A percentile compares a stretch with the other conserved stretches of the same genome.
Conservation (phyloP, 2,329 filamentous ascomycete species). For the Colletotrichum sp. region DNA sequence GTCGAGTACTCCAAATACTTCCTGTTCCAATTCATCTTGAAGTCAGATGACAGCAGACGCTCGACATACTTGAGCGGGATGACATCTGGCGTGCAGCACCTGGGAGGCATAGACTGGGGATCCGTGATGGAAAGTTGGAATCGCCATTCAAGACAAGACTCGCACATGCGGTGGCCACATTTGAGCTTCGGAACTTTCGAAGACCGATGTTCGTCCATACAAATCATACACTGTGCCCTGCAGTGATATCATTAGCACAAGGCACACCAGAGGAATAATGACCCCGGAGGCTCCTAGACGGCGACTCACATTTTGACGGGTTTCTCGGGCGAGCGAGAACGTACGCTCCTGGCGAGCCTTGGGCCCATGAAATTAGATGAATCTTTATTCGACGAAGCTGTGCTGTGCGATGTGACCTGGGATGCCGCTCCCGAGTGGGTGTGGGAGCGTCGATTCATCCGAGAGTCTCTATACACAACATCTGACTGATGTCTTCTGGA, state of each 20-base stretch:
- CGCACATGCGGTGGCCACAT: constrained; percentile 84
- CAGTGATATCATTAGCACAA: not conserved
- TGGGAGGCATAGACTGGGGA: constrained; percentile 82
- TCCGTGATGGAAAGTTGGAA: constrained; percentile 81
- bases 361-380: constrained; percentile 7
- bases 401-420: constrained; percentile 21
- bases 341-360: not conserved
- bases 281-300: not conserved
- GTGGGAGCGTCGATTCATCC: constrained; percentile 8
- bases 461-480: constrained; percentile 10
- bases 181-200: constrained; percentile 72
- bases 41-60: constrained; percentile 71
- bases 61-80: constrained; percentile 82
- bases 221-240: constrained; percentile 76
- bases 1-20: constrained; percentile 81
- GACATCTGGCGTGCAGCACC: constrained; percentile 75
- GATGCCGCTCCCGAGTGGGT: constrained; percentile 17
- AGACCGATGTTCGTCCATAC: constrained; percentile 70
- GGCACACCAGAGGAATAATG: not conserved
- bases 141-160: constrained; percentile 73
- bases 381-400: constrained; percentile 15
- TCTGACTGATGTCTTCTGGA: constrained; percentile 1
- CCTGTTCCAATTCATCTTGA: constrained; percentile 81
- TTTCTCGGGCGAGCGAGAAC: constrained; percentile 27
- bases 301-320: constrained; percentile 31